Conservation (phyloP, 2,329 filamentous ascomycete species). For the Colletotrichum orchidophilum region DNA sequence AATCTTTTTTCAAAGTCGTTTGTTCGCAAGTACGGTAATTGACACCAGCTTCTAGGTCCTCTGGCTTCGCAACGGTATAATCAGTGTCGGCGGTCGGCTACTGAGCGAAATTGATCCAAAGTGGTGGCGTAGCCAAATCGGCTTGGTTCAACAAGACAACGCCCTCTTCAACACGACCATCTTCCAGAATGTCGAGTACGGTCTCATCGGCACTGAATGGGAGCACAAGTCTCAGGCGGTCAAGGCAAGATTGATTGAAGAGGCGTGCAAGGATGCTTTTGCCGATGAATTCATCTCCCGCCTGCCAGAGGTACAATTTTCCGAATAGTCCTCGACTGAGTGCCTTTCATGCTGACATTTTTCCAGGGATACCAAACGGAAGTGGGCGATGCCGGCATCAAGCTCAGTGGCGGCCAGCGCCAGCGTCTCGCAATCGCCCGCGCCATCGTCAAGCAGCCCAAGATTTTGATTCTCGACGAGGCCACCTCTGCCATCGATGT, state of each 20-base stretch:
- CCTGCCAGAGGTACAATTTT: conserved; percentile 49
- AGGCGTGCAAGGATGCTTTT: conserved; percentile 61
- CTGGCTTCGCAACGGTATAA: conserved; percentile 44
- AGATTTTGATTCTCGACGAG: conserved; percentile 69
- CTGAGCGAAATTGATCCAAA: conserved; percentile 81
- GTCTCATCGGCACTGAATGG: conserved; percentile 50
- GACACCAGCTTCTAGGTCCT: conserved; percentile 41
- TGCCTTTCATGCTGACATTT: conserved; percentile 11
- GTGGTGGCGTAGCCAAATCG: conserved; percentile 92
- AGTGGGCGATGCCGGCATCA: conserved; percentile 72
- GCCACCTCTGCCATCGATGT: conserved; percentile 70
- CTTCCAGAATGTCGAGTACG: conserved; percentile 58
- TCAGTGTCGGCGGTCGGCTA: conserved; percentile 21
- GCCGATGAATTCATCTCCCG: conserved; percentile 62
- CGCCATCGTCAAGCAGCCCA: conserved; percentile 64
- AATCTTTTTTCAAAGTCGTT: conserved; percentile 84
- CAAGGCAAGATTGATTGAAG: conserved; percentile 51
- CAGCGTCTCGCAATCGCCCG: conserved; percentile 69
- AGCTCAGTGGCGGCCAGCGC: conserved; percentile 73
- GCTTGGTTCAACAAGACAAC: conserved; percentile 79
- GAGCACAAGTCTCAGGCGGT: conserved; percentile 48
- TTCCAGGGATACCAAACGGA: conserved; percentile 64
- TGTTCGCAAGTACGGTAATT: conserved; percentile 66
- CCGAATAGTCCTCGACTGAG: conserved; percentile 41
- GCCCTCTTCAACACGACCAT: conserved; percentile 65